Evolutionary conservation across 805 yeast genomes (phyloP).

Genomic region (Novakomyces olei): DNA sequence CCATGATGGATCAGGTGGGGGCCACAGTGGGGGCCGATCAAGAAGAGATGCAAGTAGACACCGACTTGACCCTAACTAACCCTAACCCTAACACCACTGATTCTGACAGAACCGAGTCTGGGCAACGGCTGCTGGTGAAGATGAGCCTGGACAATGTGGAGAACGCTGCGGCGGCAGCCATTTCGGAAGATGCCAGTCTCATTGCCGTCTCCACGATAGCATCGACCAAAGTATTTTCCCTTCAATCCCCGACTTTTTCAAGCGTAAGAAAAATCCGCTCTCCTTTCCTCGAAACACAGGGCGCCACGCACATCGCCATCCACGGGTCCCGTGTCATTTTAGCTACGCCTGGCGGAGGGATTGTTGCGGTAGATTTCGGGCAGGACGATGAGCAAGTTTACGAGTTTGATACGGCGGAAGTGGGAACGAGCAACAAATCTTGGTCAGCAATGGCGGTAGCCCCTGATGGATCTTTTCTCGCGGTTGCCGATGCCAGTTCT

Average conservation of each 20-base stretch:
- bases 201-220: conserved; percentile 52
- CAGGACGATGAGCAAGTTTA: conserved; percentile 20
- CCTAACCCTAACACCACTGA: too few species aligned
- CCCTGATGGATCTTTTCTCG: conserved; percentile 24
- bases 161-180: conserved; percentile 43
- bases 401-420: conserved; percentile 15
- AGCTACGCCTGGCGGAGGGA: too few species aligned
- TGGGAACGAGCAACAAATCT: conserved; percentile 3
- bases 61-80: too few species aligned
- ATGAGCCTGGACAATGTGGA: conserved; percentile 52
- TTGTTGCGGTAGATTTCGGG: too few species aligned
- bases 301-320: conserved; percentile 30
- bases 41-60: conserved; percentile 1
- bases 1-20: conserved; percentile 3
- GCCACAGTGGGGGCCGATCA: neutral
- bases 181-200: conserved; percentile 42
- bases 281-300: conserved; percentile 18
- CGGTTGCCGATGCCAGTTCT: conserved; percentile 40
- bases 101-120: too few species aligned
- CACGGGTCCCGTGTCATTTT: conserved; percentile 18
- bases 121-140: conserved; percentile 3
- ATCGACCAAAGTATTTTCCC: conserved; percentile 43
- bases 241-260: conserved; percentile 20
- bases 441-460: conserved; percentile 21
- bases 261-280: conserved; percentile 34